Evolutionary conservation across 805 yeast species (phyloP), one percentile per base, ranked within the genome.

Genomic region (Yamadazyma nakazawae): DNA sequence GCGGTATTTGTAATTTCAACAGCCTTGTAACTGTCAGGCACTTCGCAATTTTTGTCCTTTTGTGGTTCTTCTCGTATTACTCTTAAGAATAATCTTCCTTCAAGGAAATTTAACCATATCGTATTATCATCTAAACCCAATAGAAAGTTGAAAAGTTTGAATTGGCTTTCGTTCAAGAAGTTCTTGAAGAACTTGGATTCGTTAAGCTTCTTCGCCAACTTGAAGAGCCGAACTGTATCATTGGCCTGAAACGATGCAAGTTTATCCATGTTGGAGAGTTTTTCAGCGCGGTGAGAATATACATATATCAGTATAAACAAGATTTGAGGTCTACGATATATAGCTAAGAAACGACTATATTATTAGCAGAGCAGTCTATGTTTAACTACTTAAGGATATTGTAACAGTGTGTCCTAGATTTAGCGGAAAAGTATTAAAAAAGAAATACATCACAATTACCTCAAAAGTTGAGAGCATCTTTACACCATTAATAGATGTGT

Each of bases 31-130:
- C 44, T 45, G 25, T 40, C 30, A 13, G 41, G 40, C 4, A 3
- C 39, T 5, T 51, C 49, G n/a, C 11, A 28, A 13, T 10, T 28
- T 9, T 28, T 28, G 10, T 13, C 32, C n/a, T 12, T 13, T 28
- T 28, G 10, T 13, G n/a, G 4, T 11, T 13, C 32, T 19, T 35
- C 49, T 2, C 42, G 40, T 3, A 34, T 40, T 16, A 46, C 46
- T 26, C 32, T 37, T 12, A 63, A 50, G 30, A 41, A 46, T 46
- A 72, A 64, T 51, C 68, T 70, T 11, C 77, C 75, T 32, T 70
- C 72, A 10, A 71, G 57, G 50, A 72, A 68, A 36, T 62, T 52
- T 30, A 49, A 45, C 77, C 76, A 71, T 18, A 71, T 35, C 12
- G 60, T 63, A 26, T 53, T 53, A 47, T 63, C 60, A 48, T 69